A percentile compares a stretch with the other conserved stretches of the same genome.
These are phyloP conservation scores for Globisporangium sylvaticum DNA, from an alignment of 352 stramenopile genomes.

Conservation along the genomic window DNA sequence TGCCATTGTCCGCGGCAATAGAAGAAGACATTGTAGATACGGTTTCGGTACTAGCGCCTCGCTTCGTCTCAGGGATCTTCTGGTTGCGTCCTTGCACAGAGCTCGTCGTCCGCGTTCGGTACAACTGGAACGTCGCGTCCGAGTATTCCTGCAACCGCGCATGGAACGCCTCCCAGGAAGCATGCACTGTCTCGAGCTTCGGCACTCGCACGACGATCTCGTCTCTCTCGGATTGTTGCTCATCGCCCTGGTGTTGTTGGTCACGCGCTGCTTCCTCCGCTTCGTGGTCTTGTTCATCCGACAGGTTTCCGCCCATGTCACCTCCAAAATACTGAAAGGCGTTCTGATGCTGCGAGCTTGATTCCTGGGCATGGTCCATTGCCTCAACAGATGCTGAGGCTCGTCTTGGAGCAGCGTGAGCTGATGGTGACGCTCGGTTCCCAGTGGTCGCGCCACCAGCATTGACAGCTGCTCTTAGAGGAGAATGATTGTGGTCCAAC, in stretches of 20 bases:
- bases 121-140: constrained; percentile 62
- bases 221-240: neutral
- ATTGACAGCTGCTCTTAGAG: constrained; percentile 9
- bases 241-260: neutral
- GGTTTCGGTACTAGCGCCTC: neutral
- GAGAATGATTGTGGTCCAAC: constrained; percentile 50
- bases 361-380: neutral
- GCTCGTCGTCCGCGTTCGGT: constrained; percentile 71
- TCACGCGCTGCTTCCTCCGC: neutral
- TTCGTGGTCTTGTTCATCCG: neutral
- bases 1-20: neutral
- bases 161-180: constrained; percentile 74
- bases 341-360: neutral
- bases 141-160: constrained; percentile 55
- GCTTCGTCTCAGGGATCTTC: constrained; percentile 57
- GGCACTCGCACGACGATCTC: constrained; percentile 65
- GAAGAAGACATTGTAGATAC: neutral
- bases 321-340: neutral
- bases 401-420: neutral
- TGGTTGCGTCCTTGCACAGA: constrained; percentile 65
- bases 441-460: neutral
- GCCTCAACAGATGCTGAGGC: neutral
- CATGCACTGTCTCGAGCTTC: constrained; percentile 44
- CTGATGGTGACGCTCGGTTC: neutral
- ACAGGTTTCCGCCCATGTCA: neutral